These are phyloP conservation scores for Aspergillus piperis DNA, from an alignment of 2,329 filamentous ascomycete genomes.

Conservation along the genomic window DNA sequence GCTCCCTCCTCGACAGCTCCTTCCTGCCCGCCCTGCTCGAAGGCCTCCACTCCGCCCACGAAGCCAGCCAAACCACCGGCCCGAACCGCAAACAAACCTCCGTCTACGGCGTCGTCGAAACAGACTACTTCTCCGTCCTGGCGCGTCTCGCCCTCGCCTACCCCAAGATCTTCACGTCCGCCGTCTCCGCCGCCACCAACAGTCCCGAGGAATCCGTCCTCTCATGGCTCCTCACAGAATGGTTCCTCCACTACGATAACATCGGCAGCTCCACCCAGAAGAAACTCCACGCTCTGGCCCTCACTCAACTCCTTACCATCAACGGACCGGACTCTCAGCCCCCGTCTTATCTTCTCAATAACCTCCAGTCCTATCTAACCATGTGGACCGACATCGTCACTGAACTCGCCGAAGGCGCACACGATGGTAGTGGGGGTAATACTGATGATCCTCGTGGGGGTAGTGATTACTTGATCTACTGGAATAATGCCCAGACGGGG, in stretches of 20 bases:
- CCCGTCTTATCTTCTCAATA: conserved; percentile 43
- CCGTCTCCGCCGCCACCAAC: conserved; percentile 43
- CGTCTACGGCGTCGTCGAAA: conserved; percentile 74
- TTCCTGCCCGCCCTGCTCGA: conserved; percentile 66
- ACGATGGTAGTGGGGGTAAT: conserved; percentile 43
- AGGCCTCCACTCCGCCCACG: conserved; percentile 66
- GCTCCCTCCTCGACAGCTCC: conserved; percentile 64
- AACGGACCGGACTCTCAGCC: conserved; percentile 39
- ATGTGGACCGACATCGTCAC: conserved; percentile 51
- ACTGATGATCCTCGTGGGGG: conserved; percentile 28
- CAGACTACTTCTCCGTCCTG: conserved; percentile 82
- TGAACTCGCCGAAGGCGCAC: conserved; percentile 46
- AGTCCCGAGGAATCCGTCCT: conserved; percentile 38
- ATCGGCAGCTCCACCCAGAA: conserved; percentile 50
- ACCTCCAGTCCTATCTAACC: conserved; percentile 49
- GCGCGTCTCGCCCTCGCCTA: conserved; percentile 75
- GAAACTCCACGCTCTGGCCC: conserved; percentile 49
- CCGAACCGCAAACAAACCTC: conserved; percentile 70
- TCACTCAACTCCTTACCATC: conserved; percentile 48
- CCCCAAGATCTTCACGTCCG: conserved; percentile 65
- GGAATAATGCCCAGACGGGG: conserved; percentile 38
- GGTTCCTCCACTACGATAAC: conserved; percentile 52
- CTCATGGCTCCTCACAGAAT: conserved; percentile 50
- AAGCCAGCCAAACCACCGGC: conserved; percentile 78
- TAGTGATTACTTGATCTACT: conserved; percentile 47